Percentiles rank a stretch among this genome's conserved stretches.
Conservation (phyloP, 176 grass and related monocot species). For the Triticum turgidum region DNA sequence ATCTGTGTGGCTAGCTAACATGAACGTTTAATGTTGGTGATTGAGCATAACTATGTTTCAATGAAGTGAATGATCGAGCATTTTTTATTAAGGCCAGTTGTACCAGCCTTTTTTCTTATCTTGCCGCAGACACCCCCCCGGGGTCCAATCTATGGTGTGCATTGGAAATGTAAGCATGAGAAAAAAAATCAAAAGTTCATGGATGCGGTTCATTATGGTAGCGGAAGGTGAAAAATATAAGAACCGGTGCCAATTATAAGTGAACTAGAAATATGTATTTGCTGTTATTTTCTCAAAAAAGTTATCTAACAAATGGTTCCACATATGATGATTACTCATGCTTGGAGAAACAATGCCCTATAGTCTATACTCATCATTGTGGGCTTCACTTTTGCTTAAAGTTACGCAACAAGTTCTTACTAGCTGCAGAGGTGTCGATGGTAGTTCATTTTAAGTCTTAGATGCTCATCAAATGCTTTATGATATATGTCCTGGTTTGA, state of each 20-base stretch:
- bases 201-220: not conserved
- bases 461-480: not conserved
- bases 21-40: not conserved
- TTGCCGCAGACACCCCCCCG: not conserved
- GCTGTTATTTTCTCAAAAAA: not conserved
- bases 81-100: not conserved
- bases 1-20: not conserved
- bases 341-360: too few species aligned
- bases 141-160: not conserved
- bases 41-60: not conserved
- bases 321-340: not conserved
- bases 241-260: not conserved
- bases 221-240: not conserved
- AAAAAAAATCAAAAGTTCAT: not conserved
- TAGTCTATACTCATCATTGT: too few species aligned
- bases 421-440: not conserved
- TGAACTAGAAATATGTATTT: not conserved
- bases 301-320: not conserved
- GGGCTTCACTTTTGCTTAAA: not conserved
- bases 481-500: constrained; percentile 5
- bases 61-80: not conserved
- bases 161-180: constrained; percentile 1
- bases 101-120: not conserved
- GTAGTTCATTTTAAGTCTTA: not conserved
- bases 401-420: constrained; percentile 1